Evolutionary conservation across 305 asterid genomes (phyloP).

Genomic region (Rubia peregrina): DNA sequence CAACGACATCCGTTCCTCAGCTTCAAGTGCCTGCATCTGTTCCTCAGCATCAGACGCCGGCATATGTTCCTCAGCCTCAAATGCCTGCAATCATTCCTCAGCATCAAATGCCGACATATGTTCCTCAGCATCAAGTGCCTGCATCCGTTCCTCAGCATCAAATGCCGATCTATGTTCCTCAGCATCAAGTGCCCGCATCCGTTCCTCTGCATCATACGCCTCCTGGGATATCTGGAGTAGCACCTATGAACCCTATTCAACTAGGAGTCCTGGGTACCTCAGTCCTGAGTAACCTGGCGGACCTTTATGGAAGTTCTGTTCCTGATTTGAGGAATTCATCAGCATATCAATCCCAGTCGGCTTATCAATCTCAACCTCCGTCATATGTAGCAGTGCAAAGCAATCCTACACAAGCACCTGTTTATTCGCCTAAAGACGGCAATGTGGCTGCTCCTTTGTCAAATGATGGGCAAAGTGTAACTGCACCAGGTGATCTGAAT

Average conservation of each 20-base stretch:
- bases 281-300: background rate
- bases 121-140: background rate
- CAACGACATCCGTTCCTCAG: conserved; percentile 13
- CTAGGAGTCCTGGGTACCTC: conserved; percentile 23
- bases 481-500: conserved; percentile 28
- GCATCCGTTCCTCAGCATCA: conserved; percentile 27
- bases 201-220: conserved; percentile 29
- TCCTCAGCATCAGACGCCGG: background rate
- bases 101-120: background rate
- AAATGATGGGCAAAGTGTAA: conserved; percentile 19
- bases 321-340: conserved; percentile 21
- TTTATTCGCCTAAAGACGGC: conserved; percentile 6
- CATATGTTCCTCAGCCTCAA: conserved; percentile 26
- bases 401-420: conserved; percentile 25
- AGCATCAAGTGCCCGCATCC: background rate
- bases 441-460: conserved; percentile 17
- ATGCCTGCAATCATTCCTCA: conserved; percentile 11
- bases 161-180: background rate
- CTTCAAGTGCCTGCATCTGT: conserved; percentile 22
- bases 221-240: conserved; percentile 20
- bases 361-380: conserved; percentile 30
- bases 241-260: conserved; percentile 21
- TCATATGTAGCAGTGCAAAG: conserved; percentile 26
- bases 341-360: conserved; percentile 28
- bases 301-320: background rate